Evolutionary conservation across 495 filamentous ascomycete species (phyloP).

Genomic region (Penicillium silybi): DNA sequence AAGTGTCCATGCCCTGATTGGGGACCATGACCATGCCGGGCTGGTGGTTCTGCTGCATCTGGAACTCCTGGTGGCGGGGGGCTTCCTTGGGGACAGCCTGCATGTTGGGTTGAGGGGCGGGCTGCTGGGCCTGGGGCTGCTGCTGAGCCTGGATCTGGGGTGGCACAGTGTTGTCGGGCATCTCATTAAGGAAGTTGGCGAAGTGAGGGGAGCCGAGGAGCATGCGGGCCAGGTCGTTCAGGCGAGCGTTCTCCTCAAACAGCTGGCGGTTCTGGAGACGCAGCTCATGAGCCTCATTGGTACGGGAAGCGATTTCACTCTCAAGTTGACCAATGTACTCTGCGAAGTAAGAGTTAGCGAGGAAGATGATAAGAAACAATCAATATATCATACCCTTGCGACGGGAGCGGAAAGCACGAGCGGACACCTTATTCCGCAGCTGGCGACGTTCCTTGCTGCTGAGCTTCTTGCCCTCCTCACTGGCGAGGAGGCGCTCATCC

Average conservation of each 20-base stretch:
- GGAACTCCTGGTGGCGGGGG: slow-evolving; percentile 51
- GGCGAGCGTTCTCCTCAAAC: slow-evolving; percentile 72
- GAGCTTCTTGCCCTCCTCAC: slow-evolving; percentile 96
- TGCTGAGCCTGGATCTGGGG: slow-evolving; percentile 33
- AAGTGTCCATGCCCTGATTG: slow-evolving; percentile 65
- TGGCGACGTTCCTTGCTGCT: slow-evolving; percentile 92
- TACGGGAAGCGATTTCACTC: slow-evolving; percentile 68
- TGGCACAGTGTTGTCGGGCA: slow-evolving; percentile 53
- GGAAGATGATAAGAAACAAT: neutral
- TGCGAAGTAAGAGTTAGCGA: slow-evolving; percentile 48
- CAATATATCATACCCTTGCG: slow-evolving; percentile 74
- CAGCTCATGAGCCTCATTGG: slow-evolving; percentile 68
- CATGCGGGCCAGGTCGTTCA: slow-evolving; percentile 73
- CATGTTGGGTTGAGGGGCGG: slow-evolving; percentile 28
- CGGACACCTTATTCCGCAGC: slow-evolving; percentile 96
- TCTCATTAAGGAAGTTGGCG: slow-evolving; percentile 71
- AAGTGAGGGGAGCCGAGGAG: slow-evolving; percentile 86
- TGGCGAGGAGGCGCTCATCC: slow-evolving; percentile 87
- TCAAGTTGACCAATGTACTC: slow-evolving; percentile 96
- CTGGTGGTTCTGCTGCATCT: slow-evolving; percentile 56
- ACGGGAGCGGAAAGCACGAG: slow-evolving; percentile 88
- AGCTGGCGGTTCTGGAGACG: slow-evolving; percentile 68
- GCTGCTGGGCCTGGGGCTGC: slow-evolving; percentile 38
- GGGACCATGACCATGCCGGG: slow-evolving; percentile 73
- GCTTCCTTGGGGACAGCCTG: slow-evolving; percentile 54